phyloP scores from a whole-genome alignment of 225 moss, liverwort and hornwort species.

The Physcomitrium patens region DNA sequence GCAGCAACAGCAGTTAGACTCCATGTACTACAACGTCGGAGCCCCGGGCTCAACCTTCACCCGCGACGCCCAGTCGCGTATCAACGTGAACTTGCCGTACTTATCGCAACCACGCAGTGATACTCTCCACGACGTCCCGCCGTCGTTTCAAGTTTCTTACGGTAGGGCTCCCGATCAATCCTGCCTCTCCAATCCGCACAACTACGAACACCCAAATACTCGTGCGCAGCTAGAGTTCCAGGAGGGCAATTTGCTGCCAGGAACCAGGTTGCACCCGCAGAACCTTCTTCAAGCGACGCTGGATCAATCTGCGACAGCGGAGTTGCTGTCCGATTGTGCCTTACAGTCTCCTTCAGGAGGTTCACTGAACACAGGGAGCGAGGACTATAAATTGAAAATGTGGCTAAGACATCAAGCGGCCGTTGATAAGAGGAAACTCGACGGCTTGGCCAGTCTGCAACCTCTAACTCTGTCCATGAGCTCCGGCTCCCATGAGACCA shows the following conservation, averaged over 20 bases:
- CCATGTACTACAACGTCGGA: constrained; percentile 25
- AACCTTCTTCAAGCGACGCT: constrained; percentile 74
- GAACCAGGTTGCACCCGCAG: constrained; percentile 62
- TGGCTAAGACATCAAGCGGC: constrained; percentile 57
- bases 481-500: constrained; percentile 61
- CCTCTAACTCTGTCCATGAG: constrained; percentile 73
- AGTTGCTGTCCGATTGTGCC: constrained; percentile 66
- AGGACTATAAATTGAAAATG: constrained; percentile 48
- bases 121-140: constrained; percentile 57
- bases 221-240: constrained; percentile 47
- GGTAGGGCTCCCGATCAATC: constrained; percentile 64
- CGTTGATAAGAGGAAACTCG: constrained; percentile 40
- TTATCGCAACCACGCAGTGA: constrained; percentile 42
- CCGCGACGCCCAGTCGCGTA: constrained; percentile 38
- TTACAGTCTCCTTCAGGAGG: constrained; percentile 56
- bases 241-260: constrained; percentile 40
- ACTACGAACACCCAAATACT: constrained; percentile 58
- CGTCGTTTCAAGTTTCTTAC: constrained; percentile 68
- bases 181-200: constrained; percentile 55
- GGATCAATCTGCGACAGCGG: constrained; percentile 49
- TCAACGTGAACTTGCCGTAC: constrained; percentile 56
- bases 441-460: constrained; percentile 48
- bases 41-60: constrained; percentile 17
- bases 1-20: constrained; percentile 40
- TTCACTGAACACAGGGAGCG: constrained; percentile 28